Base-by-base conservation (phyloP, 2,329 filamentous ascomycete species). In the Diaporthe humulicola region DNA sequence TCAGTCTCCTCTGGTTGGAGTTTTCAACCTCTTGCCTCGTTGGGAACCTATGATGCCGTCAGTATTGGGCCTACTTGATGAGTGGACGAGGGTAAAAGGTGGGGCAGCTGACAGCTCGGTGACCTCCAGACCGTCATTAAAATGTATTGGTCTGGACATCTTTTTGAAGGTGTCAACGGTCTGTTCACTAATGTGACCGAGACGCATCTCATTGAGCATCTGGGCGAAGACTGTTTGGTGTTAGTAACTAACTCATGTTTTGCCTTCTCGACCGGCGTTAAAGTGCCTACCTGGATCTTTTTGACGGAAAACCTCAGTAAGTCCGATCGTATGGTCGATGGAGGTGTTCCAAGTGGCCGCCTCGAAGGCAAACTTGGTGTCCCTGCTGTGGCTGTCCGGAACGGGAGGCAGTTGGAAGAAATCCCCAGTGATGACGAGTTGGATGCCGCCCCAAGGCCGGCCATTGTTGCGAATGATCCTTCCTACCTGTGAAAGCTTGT, bases 391-490 rank as follows among this genome's bases (percentile, higher is more conserved):
- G 54, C 87, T 87, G 48, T 98, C 96, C 1, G 96, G 96, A 1
- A 99, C 97, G 0, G 97, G 97, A 0, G 97, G 97, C 4, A 99
- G 86, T 82, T 99, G 97, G 84, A 99, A 99, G 85, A 99, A 99
- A 81, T 99, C 97, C 4, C 97, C 97, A 0, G 97, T 99, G 75
- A 99, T 94, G 73, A 99, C 91, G 40, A 99, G 89, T 79, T 99
- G 97, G 60, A 99, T 98, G 7, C 97, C 97, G 72, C 97, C 97
- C 87, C 98, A 99, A 0, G 97, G 94, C 14, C 95, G 90, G 14
- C 95, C 96, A 79, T 98, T 98, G 81, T 97, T 98, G 71, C 96
- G 92, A 76, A 99, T 92, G 4, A 88, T 91, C 73, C 96, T 91
- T 19, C 96, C 96, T 78, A 99, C 94, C 76, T 94, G 91, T 76